A percentile compares a stretch with the other conserved stretches of the same genome.
phyloP scores from a whole-genome alignment of 2,329 filamentous ascomycete genomes.

The Venturia asperata region DNA sequence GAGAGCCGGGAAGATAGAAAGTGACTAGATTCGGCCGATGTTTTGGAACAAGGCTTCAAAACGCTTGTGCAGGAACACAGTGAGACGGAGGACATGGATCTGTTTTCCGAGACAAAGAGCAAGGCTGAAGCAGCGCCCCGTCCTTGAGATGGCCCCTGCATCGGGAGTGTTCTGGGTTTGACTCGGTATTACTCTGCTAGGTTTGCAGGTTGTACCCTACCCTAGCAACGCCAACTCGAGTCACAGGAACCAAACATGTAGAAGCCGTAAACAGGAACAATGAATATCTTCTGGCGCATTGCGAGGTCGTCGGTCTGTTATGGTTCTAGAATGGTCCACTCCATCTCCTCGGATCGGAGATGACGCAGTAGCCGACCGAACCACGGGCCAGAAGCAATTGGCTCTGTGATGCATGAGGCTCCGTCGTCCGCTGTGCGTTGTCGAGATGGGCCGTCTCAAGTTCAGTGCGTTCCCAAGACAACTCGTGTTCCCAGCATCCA shows the following conservation, averaged over 20 bases:
- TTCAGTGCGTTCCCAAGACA: conserved; percentile 9
- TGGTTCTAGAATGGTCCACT: not conserved
- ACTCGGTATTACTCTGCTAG: not conserved
- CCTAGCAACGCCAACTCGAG: not conserved
- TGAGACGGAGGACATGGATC: too few species aligned
- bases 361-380: not conserved
- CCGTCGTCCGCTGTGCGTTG: not conserved
- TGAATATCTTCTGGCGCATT: not conserved
- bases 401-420: not conserved
- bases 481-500: not conserved
- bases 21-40: too few species aligned
- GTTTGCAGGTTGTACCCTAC: not conserved
- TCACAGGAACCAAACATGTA: not conserved
- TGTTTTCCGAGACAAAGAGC: not conserved
- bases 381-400: not conserved
- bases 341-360: too few species aligned
- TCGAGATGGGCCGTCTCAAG: not conserved
- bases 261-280: not conserved
- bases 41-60: too few species aligned
- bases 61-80: too few species aligned
- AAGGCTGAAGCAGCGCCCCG: not conserved
- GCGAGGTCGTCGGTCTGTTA: not conserved
- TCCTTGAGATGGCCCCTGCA: not conserved
- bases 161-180: not conserved
- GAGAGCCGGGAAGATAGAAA: too few species aligned